phyloP scores from a whole-genome alignment of 495 filamentous ascomycete species.

The Penicillium pancosmium region DNA sequence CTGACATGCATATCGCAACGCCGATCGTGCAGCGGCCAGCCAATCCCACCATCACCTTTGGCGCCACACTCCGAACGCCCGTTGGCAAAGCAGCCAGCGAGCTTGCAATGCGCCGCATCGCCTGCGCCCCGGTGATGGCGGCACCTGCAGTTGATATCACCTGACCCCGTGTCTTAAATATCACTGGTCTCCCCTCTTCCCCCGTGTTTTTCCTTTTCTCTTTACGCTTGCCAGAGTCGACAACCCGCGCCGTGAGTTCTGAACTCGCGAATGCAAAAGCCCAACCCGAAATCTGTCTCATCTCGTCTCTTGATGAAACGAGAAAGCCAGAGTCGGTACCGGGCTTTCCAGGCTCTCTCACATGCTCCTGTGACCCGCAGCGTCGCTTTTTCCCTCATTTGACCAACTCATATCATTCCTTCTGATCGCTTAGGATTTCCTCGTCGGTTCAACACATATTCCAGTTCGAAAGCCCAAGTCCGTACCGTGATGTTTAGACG shows the following conservation, averaged over 20 bases:
- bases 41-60: slow-evolving; percentile 17
- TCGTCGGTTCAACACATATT: slow-evolving; percentile 22
- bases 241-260: slow-evolving; percentile 34
- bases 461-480: slow-evolving; percentile 15
- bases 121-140: slow-evolving; percentile 17
- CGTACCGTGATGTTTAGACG: slow-evolving; percentile 77
- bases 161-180: slow-evolving; percentile 29
- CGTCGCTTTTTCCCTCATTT: slow-evolving; percentile 38
- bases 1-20: slow-evolving; percentile 16
- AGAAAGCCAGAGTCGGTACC: slow-evolving; percentile 29
- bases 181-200: slow-evolving; percentile 31
- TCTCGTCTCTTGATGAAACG: slow-evolving; percentile 32
- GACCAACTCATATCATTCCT: slow-evolving; percentile 44
- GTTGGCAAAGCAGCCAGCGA: slow-evolving; percentile 13
- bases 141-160: slow-evolving; percentile 42
- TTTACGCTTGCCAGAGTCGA: slow-evolving; percentile 45
- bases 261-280: slow-evolving; percentile 38
- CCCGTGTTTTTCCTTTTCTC: slow-evolving; percentile 23
- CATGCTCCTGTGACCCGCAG: slow-evolving; percentile 41
- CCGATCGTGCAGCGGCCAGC: slow-evolving; percentile 17
- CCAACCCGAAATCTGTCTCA: slow-evolving; percentile 23
- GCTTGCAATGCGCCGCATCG: slow-evolving; percentile 10
- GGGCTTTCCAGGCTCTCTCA: slow-evolving; percentile 41
- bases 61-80: slow-evolving; percentile 18
- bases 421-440: slow-evolving; percentile 30